Base-by-base conservation (phyloP, 2,329 filamentous ascomycete species). In the Colletotrichum karsti region DNA sequence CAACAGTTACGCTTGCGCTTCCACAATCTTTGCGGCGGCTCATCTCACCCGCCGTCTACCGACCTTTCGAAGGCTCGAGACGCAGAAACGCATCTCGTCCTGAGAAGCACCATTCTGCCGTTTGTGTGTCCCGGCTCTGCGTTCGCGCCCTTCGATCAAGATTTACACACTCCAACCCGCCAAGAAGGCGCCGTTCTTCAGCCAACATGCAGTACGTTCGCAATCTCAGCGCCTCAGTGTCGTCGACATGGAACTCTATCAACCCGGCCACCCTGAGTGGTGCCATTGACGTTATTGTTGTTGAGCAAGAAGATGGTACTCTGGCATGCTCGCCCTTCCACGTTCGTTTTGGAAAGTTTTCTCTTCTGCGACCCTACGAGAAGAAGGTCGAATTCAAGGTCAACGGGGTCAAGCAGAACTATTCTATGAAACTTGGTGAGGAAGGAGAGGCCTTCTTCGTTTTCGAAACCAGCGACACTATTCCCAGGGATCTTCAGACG, bases 371-470 rank as follows among this genome's bases (percentile, higher is more conserved):
- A 22, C 96, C 96, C 0, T 98, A 91, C 68, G 96, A 99, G 81
- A 99, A 99, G 83, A 99, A 98, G 88, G 96, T 99, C 76, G 95
- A 98, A 81, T 99, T 99, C 83, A 89, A 88, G 74, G 95, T 99
- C 86, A 99, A 99, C 85, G 92, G 93, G 75, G 83, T 88, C 69
- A 97, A 96, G 81, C 94, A 97, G 79, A 87, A 96, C 73, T 98
- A 97, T 84, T 91, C 96, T 51, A 99, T 99, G 96, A 99, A 99
- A 83, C 87, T 99, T 20, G 96, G 96, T 48, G 96, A 99, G 78
- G 96, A 94, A 58, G 96, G 96, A 72, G 96, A 99, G 83, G 96
- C 96, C 26, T 99, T 99, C 83, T 99, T 99, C 80, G 94, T 99
- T 71, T 98, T 99, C 76, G 94, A 98, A 82, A 99, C 96, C 8